A percentile compares a stretch with the other conserved stretches of the same genome.
Conservation (phyloP, 768 basidiomycete genomes). For the Agaricus blazei region DNA sequence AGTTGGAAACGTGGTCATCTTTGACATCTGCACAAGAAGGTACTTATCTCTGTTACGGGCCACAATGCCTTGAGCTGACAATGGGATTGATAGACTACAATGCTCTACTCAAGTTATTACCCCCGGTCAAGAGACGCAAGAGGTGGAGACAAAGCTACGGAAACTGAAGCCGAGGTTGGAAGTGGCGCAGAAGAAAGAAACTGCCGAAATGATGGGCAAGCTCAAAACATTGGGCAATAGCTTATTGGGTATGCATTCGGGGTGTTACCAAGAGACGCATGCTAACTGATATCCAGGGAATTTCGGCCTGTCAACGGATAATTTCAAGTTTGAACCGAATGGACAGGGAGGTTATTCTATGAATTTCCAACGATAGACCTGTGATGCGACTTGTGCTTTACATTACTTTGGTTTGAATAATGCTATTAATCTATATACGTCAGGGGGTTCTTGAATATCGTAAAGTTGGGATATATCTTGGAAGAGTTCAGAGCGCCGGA, state of each 20-base stretch:
- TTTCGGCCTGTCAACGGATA: slow-evolving; percentile 93
- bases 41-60: slow-evolving; percentile 19
- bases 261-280: background rate
- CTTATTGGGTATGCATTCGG: slow-evolving; percentile 58
- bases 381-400: background rate
- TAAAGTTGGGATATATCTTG: slow-evolving; percentile 44
- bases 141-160: slow-evolving; percentile 44
- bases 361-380: slow-evolving; percentile 61
- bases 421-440: slow-evolving; percentile 30
- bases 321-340: slow-evolving; percentile 94
- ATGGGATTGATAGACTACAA: slow-evolving; percentile 60
- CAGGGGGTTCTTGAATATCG: slow-evolving; percentile 37
- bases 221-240: slow-evolving; percentile 90
- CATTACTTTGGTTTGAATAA: background rate
- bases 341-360: slow-evolving; percentile 95
- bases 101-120: slow-evolving; percentile 59
- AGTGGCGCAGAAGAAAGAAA: slow-evolving; percentile 79
- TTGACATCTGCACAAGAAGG: slow-evolving; percentile 83
- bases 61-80: background rate
- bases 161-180: slow-evolving; percentile 65
- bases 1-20: slow-evolving; percentile 77
- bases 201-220: slow-evolving; percentile 87
- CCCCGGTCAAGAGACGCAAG: slow-evolving; percentile 42
- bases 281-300: slow-evolving; percentile 47
- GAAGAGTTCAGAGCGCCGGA: background rate